These are phyloP conservation scores for Neurospora intermedia DNA, from an alignment of 495 filamentous ascomycete species.

Conservation along the genomic window DNA sequence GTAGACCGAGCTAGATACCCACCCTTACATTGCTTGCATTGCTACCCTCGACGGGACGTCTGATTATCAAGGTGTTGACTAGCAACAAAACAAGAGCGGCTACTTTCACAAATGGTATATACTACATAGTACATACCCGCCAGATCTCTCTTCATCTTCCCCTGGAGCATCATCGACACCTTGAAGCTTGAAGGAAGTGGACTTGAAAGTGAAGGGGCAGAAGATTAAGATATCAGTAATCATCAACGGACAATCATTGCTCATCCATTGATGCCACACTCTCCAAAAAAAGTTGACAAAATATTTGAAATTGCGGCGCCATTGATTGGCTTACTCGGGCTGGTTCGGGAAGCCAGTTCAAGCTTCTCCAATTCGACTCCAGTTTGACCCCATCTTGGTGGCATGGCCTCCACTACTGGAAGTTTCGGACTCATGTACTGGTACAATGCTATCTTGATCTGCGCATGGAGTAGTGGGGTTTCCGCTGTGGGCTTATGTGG, in stretches of 20 bases:
- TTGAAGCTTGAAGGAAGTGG: background rate
- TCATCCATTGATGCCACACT: background rate
- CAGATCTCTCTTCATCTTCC: background rate
- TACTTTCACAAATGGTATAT: background rate
- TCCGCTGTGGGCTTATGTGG: constrained; percentile 12
- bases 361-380: background rate
- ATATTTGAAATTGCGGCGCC: background rate
- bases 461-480: constrained; percentile 16
- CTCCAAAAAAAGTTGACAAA: background rate
- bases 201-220: background rate
- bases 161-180: background rate
- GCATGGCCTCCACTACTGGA: background rate
- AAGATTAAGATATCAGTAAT: background rate
- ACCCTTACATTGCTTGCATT: background rate
- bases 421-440: constrained; percentile 8
- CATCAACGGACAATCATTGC: background rate
- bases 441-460: constrained; percentile 9
- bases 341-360: background rate
- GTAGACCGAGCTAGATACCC: background rate
- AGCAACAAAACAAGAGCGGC: background rate
- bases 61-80: background rate
- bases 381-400: background rate
- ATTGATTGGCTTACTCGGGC: background rate
- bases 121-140: background rate
- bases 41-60: background rate